Evolutionary conservation across 345 rosid genomes (phyloP), one percentile per base, ranked within the genome.

Genomic region (Ceriops zippeliana): DNA sequence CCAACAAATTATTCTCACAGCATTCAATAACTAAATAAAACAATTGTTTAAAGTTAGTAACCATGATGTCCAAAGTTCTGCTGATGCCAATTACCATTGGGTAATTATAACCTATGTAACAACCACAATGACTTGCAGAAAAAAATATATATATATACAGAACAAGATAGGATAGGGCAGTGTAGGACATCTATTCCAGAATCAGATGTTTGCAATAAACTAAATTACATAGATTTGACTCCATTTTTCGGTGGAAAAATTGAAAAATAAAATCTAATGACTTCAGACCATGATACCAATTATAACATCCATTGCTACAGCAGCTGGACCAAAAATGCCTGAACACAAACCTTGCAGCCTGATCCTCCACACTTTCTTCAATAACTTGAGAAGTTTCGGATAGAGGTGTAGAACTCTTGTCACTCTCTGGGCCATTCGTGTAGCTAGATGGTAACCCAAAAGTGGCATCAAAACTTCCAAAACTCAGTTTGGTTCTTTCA

Each of bases 391-490:
- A 89, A 72, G 83, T 76, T 67, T 89, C 97, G 52, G 90, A 86
- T 66, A 82, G 66, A 57, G 87, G 75, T 51, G 84, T 81, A 67
- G 93, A 85, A 69, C 84, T 87, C 79, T 84, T 82, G 38, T 86
- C 92, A 81, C 83, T 85, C 86, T 82, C 93, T 11, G 79, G 79
- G 72, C 53, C 82, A 52, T 77, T 64, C 37, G 68, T 72, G 47
- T 70, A 63, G 73, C 72, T 82, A 38, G 83, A 65, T 22, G 78
- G 73, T 58, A 86, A 73, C 62, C 86, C 91, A 81, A 93, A 90
- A 80, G 79, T 85, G 63, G 89, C 85, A 84, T 86, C 92, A 65
- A 93, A 93, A 78, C 98, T 92, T 80, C 98, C 98, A 81, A 93
- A 93, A 84, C 92, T 93, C 77, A 93, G 68, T 73, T 89, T 93